Base-by-base conservation (phyloP, 2,329 filamentous ascomycete species). In the Aspergillus jensenii region DNA sequence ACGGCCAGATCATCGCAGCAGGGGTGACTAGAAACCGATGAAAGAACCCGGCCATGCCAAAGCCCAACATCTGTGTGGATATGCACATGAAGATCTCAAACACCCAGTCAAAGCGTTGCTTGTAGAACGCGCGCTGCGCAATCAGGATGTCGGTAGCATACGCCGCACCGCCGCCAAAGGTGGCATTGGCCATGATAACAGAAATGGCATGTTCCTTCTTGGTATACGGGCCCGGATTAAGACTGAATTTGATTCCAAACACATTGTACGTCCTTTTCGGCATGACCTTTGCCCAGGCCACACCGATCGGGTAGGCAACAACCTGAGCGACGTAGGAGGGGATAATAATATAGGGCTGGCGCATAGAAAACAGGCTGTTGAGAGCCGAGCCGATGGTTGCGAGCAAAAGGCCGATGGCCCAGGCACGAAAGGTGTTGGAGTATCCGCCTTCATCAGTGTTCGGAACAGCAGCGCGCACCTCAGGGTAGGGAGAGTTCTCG, bases 81-180 rank as follows among this genome's bases (percentile, higher is more conserved):
- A 91, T 79, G 21, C 84, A 85, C 59, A 90, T 78, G 15, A 90
- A 76, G 31, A 90, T 73, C 70, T 90, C 86, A 67, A 88, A 91
- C 1, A 78, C 62, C 61, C 89, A 79, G 19, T 87, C 87, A 66
- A 89, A 89, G 58, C 87, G 78, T 65, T 90, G 83, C 69, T 87
- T 85, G 69, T 91, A 91, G 65, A 90, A 91, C 15, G 87, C 81
- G 17, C 85, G 76, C 73, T 90, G 88, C 0, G 88, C 88, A 2
- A 90, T 78, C 45, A 92, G 83, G 31, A 90, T 87, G 63, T 91
- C 89, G 1, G 88, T 91, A 1, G 88, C 87, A 65, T 91, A 91
- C 3, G 88, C 87, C 6, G 71, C 74, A 52, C 78, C 78, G 59
- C 74, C 72, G 82, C 85, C 50, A 78, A 87, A 89, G 5, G 87